Conservation (phyloP, 805 yeast genomes). For the Starmera quercuum region DNA sequence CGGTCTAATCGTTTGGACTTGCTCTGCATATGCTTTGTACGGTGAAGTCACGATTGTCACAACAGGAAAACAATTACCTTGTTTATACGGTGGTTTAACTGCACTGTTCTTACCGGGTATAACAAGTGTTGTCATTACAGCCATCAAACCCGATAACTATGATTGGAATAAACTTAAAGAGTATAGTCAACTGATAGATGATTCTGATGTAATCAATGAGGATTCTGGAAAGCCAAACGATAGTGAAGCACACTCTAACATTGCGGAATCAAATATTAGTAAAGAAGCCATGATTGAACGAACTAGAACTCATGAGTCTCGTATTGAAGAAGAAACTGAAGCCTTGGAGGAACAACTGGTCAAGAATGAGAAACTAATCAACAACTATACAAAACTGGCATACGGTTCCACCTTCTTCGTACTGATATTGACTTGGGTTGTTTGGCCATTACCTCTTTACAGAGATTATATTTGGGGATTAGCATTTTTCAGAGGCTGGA, state of each 20-base stretch:
- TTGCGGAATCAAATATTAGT: not conserved
- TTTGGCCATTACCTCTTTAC: slow-evolving; percentile 35
- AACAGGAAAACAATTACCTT: slow-evolving; percentile 26
- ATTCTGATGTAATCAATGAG: not conserved
- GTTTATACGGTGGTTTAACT: slow-evolving; percentile 26
- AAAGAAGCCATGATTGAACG: not conserved
- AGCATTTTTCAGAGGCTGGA: slow-evolving; percentile 30
- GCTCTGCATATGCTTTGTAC: slow-evolving; percentile 22
- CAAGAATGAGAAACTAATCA: slow-evolving; percentile 6
- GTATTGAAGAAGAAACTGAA: slow-evolving; percentile 1
- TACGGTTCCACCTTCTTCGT: slow-evolving; percentile 19
- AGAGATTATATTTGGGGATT: slow-evolving; percentile 31
- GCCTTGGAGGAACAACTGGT: not conserved
- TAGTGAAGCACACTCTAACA: not conserved
- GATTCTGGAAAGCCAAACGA: slow-evolving; percentile 1
- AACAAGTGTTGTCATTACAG: slow-evolving; percentile 20
- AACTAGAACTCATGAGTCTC: slow-evolving; percentile 1
- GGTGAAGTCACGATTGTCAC: slow-evolving; percentile 21
- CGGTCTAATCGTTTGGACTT: slow-evolving; percentile 26
- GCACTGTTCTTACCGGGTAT: slow-evolving; percentile 27
- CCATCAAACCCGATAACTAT: slow-evolving; percentile 22
- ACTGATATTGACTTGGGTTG: slow-evolving; percentile 25
- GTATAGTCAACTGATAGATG: slow-evolving; percentile 5
- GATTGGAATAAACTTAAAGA: slow-evolving; percentile 23
- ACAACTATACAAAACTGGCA: slow-evolving; percentile 20